These are phyloP conservation scores for Rhizodiscina lignyota DNA, from an alignment of 495 filamentous ascomycete species.

Conservation along the genomic window DNA sequence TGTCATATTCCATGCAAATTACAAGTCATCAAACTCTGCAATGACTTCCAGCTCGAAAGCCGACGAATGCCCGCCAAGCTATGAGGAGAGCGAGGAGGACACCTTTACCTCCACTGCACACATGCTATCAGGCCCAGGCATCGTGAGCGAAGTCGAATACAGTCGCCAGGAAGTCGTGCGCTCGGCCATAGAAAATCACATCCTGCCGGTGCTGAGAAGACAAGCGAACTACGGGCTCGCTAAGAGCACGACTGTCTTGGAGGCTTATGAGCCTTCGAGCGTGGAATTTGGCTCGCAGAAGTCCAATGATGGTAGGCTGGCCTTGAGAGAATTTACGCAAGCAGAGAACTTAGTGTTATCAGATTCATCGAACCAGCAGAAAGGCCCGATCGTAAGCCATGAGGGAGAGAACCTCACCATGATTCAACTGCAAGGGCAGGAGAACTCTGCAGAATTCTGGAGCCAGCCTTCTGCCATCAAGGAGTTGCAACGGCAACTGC, in stretches of 20 bases:
- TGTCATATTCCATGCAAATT: no score
- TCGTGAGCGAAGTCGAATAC: no score
- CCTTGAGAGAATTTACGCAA: not conserved
- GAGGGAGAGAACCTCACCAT: slow-evolving; percentile 7
- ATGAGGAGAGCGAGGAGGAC: no score
- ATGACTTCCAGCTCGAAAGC: no score
- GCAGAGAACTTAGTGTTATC: no score
- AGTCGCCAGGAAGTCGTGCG: not conserved
- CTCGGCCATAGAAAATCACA: not conserved
- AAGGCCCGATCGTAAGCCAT: slow-evolving; percentile 3
- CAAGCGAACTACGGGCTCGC: not conserved
- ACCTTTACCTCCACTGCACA: no score
- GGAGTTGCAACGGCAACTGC: slow-evolving; percentile 7
- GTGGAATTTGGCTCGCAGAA: not conserved
- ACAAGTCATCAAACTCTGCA: no score
- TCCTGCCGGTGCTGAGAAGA: not conserved
- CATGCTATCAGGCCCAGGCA: no score
- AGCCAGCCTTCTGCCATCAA: slow-evolving; percentile 4
- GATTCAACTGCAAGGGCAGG: slow-evolving; percentile 6
- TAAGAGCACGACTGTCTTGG: not conserved
- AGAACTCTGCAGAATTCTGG: slow-evolving; percentile 13
- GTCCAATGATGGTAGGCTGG: not conserved
- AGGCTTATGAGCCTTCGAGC: not conserved
- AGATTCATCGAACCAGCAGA: not conserved
- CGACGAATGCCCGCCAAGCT: no score